These are phyloP conservation scores for Aeschynomene evenia DNA, from an alignment of 306 rosid genomes.

Conservation along the genomic window DNA sequence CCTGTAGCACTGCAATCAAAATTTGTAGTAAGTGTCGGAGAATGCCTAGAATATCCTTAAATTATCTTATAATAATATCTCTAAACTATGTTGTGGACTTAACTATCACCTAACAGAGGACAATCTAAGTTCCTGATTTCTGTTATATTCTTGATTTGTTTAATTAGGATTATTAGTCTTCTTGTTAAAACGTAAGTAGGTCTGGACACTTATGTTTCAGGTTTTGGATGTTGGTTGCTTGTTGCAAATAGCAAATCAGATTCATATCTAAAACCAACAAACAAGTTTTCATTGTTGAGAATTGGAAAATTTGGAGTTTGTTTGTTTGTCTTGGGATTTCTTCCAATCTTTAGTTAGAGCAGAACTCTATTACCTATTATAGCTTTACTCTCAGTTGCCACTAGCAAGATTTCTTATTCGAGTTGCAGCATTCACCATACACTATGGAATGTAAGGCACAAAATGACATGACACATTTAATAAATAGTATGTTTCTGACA, in stretches of 20 bases:
- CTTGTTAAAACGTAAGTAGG: neutral
- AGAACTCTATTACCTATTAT: neutral
- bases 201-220: no score
- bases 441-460: neutral
- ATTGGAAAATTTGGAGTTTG: neutral
- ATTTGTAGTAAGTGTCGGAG: neutral
- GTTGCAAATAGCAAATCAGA: neutral
- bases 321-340: neutral
- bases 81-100: neutral
- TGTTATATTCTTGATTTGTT: neutral
- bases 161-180: neutral
- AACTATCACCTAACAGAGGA: constrained; percentile 1
- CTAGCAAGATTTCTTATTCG: neutral
- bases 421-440: neutral
- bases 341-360: neutral
- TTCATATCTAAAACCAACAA: neutral
- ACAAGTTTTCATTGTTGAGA: neutral
- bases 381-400: neutral
- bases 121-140: neutral
- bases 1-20: constrained; percentile 71
- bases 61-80: neutral
- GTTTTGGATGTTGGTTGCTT: no score
- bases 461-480: neutral
- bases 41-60: neutral
- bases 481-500: neutral